phyloP scores from a whole-genome alignment of 768 basidiomycete species.

The Podaxis rugospora region DNA sequence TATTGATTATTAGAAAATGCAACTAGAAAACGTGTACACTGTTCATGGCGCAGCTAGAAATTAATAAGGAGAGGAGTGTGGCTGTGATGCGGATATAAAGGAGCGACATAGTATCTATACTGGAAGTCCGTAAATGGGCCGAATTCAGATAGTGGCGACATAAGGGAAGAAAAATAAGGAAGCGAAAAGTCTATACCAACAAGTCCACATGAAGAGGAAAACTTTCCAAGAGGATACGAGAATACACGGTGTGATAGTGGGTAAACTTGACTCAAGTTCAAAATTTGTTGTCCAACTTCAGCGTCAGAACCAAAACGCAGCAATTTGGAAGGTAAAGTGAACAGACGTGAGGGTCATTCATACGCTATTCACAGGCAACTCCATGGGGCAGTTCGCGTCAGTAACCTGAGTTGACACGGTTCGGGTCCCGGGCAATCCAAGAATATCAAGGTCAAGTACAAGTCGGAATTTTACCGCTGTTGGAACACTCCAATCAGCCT shows the following conservation, averaged over 20 bases:
- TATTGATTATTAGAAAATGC: background rate
- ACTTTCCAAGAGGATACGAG: background rate
- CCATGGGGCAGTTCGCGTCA: slow-evolving; percentile 65
- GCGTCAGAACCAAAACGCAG: background rate
- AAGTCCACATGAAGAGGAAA: background rate
- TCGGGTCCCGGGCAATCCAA: slow-evolving; percentile 56
- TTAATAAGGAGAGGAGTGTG: background rate
- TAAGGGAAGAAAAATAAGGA: background rate
- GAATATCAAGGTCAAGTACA: slow-evolving; percentile 61
- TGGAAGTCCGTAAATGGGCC: background rate
- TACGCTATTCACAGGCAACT: slow-evolving; percentile 49
- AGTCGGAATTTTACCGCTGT: slow-evolving; percentile 62
- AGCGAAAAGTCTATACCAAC: background rate
- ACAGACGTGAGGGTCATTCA: slow-evolving; percentile 23
- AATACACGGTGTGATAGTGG: background rate
- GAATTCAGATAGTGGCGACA: background rate
- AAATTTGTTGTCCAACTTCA: background rate
- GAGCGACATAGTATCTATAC: slow-evolving; percentile 1
- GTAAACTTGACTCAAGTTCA: background rate
- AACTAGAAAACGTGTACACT: background rate
- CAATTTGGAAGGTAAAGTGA: background rate
- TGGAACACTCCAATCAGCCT: background rate
- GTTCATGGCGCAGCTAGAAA: background rate
- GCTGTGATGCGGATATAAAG: background rate
- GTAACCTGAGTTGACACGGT: slow-evolving; percentile 52